phyloP scores from a whole-genome alignment of 2,329 filamentous ascomycete genomes.

The Diaporthe aspalathi region DNA sequence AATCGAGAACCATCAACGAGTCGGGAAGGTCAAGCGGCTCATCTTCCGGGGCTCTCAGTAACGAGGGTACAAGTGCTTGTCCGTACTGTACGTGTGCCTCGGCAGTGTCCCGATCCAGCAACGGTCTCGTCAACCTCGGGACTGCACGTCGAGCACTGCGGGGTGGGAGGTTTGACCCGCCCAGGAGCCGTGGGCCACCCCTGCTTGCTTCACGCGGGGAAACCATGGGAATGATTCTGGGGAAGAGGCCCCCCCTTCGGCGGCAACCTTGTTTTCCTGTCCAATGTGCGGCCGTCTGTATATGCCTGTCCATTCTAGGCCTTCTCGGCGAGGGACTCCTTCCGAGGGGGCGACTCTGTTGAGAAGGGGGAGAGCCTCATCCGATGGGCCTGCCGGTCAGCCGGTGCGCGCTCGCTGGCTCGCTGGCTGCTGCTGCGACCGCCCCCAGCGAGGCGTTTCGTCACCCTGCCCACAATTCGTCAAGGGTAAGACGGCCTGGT shows the following conservation, averaged over 20 bases:
- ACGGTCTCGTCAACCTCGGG: constrained; percentile 23
- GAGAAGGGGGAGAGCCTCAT: constrained; percentile 25
- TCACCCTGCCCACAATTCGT: constrained; percentile 24
- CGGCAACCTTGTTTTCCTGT: neutral
- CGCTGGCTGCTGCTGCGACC: neutral
- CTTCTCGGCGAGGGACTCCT: constrained; percentile 1
- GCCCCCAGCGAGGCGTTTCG: constrained; percentile 30
- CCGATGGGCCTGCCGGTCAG: constrained; percentile 23
- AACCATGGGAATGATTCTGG: constrained; percentile 10
- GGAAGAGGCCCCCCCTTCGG: constrained; percentile 17
- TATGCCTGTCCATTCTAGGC: neutral
- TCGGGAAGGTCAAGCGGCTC: neutral
- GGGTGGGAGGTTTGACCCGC: constrained; percentile 7
- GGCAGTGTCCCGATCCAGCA: constrained; percentile 15
- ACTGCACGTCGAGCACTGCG: neutral
- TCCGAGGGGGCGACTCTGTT: neutral
- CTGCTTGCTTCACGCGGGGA: constrained; percentile 30
- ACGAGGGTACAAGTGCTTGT: neutral
- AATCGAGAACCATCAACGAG: neutral
- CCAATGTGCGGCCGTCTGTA: neutral
- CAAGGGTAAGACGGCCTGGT: constrained; percentile 12
- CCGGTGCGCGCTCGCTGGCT: neutral
- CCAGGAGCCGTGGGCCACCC: neutral
- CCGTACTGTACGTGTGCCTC: neutral
- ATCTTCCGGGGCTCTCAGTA: neutral